Conservation (phyloP, 176 grass and related monocot species). For the Thalia dealbata region DNA sequence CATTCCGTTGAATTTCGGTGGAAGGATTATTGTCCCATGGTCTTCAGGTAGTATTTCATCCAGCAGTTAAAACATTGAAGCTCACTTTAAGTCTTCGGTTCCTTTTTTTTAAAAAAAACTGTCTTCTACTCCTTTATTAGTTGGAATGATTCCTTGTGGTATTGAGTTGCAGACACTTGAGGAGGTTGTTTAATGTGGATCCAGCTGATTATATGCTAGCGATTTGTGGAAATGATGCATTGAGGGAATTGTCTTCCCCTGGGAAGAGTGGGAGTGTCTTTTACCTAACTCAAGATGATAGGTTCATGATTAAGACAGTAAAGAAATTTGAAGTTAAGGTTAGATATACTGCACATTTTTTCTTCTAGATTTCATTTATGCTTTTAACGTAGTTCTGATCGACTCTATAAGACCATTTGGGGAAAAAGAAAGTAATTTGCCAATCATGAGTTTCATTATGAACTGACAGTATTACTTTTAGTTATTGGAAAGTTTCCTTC, state of each 20-base stretch:
- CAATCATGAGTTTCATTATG: background rate
- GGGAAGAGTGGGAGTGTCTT: constrained; percentile 85
- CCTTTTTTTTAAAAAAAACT: no score
- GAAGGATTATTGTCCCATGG: constrained; percentile 79
- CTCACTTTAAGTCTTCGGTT: background rate
- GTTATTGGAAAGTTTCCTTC: no score
- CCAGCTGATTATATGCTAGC: constrained; percentile 84
- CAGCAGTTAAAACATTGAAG: background rate
- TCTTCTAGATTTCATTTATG: background rate
- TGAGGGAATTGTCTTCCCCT: constrained; percentile 62
- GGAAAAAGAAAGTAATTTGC: background rate
- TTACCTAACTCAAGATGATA: constrained; percentile 68
- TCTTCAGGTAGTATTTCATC: constrained; percentile 41
- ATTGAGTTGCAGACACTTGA: constrained; percentile 45
- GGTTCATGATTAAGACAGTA: constrained; percentile 83
- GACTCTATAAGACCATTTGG: no score
- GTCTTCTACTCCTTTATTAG: background rate
- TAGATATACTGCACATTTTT: background rate
- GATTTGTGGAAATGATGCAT: constrained; percentile 61
- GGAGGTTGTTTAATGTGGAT: constrained; percentile 67
- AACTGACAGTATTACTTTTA: no score
- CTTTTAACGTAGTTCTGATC: no score
- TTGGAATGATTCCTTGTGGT: background rate
- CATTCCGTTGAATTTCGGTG: constrained; percentile 60
- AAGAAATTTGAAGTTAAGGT: constrained; percentile 82